Conservation (phyloP, 2,329 filamentous ascomycete genomes). For the Phaeosphaeria sp. region DNA sequence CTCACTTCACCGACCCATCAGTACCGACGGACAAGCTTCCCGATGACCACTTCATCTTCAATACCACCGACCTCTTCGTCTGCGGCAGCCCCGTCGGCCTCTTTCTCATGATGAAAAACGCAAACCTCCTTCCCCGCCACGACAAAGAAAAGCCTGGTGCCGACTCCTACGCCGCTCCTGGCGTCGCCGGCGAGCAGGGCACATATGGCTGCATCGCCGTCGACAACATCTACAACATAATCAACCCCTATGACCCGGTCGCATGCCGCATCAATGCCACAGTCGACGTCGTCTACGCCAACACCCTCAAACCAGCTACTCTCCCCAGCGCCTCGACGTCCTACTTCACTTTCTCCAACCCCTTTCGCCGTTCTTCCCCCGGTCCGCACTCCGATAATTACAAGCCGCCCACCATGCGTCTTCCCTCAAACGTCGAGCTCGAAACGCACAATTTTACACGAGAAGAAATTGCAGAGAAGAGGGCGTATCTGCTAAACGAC, state of each 20-base stretch:
- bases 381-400: slow-evolving; percentile 34
- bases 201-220: slow-evolving; percentile 90
- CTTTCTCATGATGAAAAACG: slow-evolving; percentile 84
- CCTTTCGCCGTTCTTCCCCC: slow-evolving; percentile 46
- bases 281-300: slow-evolving; percentile 80
- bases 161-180: slow-evolving; percentile 59
- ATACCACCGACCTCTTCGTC: slow-evolving; percentile 87
- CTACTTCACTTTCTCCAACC: slow-evolving; percentile 50
- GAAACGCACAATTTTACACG: slow-evolving; percentile 94
- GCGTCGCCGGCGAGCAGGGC: slow-evolving; percentile 78
- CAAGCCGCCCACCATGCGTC: slow-evolving; percentile 42
- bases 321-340: slow-evolving; percentile 74
- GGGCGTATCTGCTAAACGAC: slow-evolving; percentile 88
- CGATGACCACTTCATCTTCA: slow-evolving; percentile 76
- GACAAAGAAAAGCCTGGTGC: slow-evolving; percentile 78
- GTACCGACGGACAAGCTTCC: slow-evolving; percentile 57
- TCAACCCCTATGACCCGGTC: slow-evolving; percentile 79
- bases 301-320: slow-evolving; percentile 75
- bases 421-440: slow-evolving; percentile 73
- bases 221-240: slow-evolving; percentile 95
- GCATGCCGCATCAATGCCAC: slow-evolving; percentile 92
- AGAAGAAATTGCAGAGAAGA: slow-evolving; percentile 89
- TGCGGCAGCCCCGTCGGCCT: slow-evolving; percentile 91
- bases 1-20: slow-evolving; percentile 40
- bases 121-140: slow-evolving; percentile 74